phyloP scores from a whole-genome alignment of 495 filamentous ascomycete genomes.

The Penicillium turbatum region DNA sequence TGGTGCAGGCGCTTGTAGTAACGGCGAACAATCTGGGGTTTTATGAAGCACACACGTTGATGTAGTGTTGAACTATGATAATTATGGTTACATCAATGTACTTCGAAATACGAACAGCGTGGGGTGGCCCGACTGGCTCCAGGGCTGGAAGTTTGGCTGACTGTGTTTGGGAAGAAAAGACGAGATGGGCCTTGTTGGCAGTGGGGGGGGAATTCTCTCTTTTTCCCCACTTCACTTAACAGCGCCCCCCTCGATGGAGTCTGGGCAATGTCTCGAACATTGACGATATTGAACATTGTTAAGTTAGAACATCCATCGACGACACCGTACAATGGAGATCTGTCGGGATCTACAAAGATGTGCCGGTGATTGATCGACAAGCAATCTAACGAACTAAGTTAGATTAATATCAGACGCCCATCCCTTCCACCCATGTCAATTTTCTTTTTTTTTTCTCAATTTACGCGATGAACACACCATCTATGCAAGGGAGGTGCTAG shows the following conservation, averaged over 20 bases:
- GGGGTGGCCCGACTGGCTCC: neutral
- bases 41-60: neutral
- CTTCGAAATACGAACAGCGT: neutral
- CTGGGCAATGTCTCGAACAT: neutral
- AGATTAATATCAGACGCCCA: neutral
- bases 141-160: neutral
- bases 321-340: neutral
- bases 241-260: neutral
- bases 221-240: neutral
- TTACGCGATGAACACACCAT: neutral
- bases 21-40: neutral
- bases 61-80: neutral
- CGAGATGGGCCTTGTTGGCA: neutral
- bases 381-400: neutral
- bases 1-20: neutral
- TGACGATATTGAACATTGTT: neutral
- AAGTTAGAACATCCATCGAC: too few relatives aligned
- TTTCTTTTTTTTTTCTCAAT: too few relatives aligned
- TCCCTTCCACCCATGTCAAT: neutral
- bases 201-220: neutral
- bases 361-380: neutral
- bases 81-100: neutral
- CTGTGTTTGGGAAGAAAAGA: neutral
- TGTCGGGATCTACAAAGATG: neutral
- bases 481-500: neutral